Conservation (phyloP, 768 basidiomycete genomes). For the Termitomyces sp. region DNA sequence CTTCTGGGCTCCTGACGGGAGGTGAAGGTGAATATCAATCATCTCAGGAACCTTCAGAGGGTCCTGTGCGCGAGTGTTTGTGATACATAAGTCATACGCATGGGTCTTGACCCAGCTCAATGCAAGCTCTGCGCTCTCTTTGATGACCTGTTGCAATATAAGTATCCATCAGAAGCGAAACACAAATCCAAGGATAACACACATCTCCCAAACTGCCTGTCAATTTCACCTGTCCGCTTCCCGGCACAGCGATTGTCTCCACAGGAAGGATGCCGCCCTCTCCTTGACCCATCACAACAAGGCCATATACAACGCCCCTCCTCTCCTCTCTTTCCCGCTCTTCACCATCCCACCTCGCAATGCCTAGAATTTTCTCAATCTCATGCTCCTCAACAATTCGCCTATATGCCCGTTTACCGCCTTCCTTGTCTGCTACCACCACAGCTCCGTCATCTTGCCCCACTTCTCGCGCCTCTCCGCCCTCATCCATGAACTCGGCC, state of each 20-base stretch:
- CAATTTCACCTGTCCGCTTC: conserved; percentile 66
- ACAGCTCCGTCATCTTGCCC: conserved; percentile 17
- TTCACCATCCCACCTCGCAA: conserved; percentile 76
- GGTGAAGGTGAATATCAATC: conserved; percentile 84
- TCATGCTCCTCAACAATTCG: conserved; percentile 62
- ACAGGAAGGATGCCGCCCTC: conserved; percentile 85
- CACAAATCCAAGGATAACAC: conserved; percentile 13
- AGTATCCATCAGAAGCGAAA: neutral
- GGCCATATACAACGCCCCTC: conserved; percentile 77
- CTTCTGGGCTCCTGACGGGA: conserved; percentile 88
- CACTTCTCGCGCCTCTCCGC: conserved; percentile 18
- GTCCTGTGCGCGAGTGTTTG: conserved; percentile 63
- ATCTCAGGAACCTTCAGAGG: conserved; percentile 69
- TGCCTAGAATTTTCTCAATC: conserved; percentile 81
- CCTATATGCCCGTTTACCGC: conserved; percentile 43
- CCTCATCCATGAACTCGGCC: conserved; percentile 60
- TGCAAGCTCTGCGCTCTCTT: conserved; percentile 87
- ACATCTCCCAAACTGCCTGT: conserved; percentile 86
- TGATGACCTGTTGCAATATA: conserved; percentile 58
- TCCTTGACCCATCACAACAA: conserved; percentile 86
- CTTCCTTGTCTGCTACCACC: conserved; percentile 12
- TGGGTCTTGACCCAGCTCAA: conserved; percentile 91
- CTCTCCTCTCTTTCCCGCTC: conserved; percentile 73
- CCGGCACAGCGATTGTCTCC: conserved; percentile 79
- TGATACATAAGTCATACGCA: conserved; percentile 77